A percentile compares a stretch with the other conserved stretches of the same genome.
phyloP scores from a whole-genome alignment of 768 basidiomycete species.

The Podaxis mareebaensis region DNA sequence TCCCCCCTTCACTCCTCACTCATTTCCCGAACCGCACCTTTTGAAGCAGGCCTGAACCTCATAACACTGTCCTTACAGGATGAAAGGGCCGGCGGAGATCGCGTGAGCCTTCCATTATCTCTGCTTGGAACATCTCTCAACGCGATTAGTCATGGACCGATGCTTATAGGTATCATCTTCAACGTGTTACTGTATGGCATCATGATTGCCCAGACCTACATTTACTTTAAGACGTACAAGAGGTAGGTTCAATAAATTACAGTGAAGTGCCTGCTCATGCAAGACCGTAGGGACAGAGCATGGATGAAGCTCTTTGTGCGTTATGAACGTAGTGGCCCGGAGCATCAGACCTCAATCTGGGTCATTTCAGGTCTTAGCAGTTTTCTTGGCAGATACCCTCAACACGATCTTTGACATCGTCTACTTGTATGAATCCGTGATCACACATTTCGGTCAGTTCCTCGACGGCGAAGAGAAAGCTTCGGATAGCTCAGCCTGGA shows the following conservation, averaged over 20 bases:
- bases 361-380: constrained; percentile 25
- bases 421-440: constrained; percentile 47
- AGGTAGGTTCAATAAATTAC: constrained; percentile 4
- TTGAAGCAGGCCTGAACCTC: not conserved
- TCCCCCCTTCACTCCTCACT: not conserved
- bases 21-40: not conserved
- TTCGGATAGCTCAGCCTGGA: not conserved
- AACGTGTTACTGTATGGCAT: constrained; percentile 21
- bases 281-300: constrained; percentile 35
- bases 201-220: constrained; percentile 18
- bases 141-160: constrained; percentile 18
- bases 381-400: constrained; percentile 49
- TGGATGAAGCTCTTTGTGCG: constrained; percentile 50
- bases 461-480: too few relatives aligned
- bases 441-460: constrained; percentile 44
- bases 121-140: not conserved
- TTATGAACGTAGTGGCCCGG: not conserved
- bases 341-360: constrained; percentile 25
- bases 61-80: constrained; percentile 5
- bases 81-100: constrained; percentile 15
- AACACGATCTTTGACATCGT: constrained; percentile 45
- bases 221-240: constrained; percentile 21
- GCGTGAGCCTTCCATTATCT: constrained; percentile 10
- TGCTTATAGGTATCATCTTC: constrained; percentile 20
- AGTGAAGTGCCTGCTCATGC: not conserved